These are phyloP conservation scores for Aureobasidium melanogenum DNA, from an alignment of 2,329 filamentous ascomycete species.

Conservation along the genomic window DNA sequence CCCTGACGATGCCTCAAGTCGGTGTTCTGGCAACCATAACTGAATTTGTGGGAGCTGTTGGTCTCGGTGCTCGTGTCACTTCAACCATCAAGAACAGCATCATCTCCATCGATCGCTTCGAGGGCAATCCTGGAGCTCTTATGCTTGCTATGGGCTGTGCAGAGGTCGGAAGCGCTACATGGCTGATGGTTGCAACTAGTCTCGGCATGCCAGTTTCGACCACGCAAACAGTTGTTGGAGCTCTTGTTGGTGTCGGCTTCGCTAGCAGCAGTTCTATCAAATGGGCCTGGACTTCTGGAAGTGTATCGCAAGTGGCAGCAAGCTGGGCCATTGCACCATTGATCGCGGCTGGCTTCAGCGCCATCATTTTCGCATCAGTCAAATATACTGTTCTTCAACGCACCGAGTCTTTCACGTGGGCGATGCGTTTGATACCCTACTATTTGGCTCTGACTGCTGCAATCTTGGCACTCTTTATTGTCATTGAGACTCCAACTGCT, in stretches of 20 bases:
- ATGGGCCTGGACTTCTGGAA: slow-evolving; percentile 22
- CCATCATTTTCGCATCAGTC: slow-evolving; percentile 40
- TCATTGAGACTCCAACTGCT: not conserved
- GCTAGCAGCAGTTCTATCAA: slow-evolving; percentile 32
- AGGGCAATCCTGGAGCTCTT: slow-evolving; percentile 34
- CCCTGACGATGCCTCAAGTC: slow-evolving; percentile 25
- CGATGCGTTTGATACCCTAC: slow-evolving; percentile 38
- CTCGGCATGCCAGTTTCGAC: slow-evolving; percentile 53
- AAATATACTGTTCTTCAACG: slow-evolving; percentile 43
- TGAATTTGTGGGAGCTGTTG: slow-evolving; percentile 45
- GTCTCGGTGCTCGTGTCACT: slow-evolving; percentile 45
- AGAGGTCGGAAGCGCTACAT: slow-evolving; percentile 40
- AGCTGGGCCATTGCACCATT: slow-evolving; percentile 41
- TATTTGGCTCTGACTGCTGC: slow-evolving; percentile 41
- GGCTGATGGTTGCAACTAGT: slow-evolving; percentile 48
- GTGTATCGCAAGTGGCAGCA: slow-evolving; percentile 6
- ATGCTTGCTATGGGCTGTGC: slow-evolving; percentile 38
- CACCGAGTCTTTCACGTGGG: slow-evolving; percentile 40
- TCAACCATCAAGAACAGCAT: slow-evolving; percentile 55
- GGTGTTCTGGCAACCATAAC: slow-evolving; percentile 41
- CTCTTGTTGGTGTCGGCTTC: slow-evolving; percentile 51
- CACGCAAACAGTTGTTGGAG: slow-evolving; percentile 52
- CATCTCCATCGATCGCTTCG: slow-evolving; percentile 42
- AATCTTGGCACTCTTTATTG: slow-evolving; percentile 48
- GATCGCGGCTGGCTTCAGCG: slow-evolving; percentile 39